Evolutionary conservation across 192 early-diverging fungal genomes (phyloP).

Genomic region (Anaeromyces robustus): DNA sequence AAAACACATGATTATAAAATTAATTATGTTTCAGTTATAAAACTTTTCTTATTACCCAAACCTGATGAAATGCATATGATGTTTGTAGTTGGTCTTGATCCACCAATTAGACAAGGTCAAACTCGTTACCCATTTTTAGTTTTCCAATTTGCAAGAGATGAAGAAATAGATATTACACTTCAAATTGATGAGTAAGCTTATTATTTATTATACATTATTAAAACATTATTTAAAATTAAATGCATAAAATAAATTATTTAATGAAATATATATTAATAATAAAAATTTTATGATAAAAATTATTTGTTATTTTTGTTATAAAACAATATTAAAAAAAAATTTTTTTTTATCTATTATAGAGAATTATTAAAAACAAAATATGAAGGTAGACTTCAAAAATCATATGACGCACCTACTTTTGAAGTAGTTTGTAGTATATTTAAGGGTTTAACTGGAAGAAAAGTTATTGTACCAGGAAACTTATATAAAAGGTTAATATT

Average conservation of each 20-base stretch:
- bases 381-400: constrained; percentile 56
- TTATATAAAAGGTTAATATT: background rate
- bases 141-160: constrained; percentile 87
- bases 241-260: too few relatives aligned
- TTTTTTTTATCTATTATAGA: constrained; percentile 6
- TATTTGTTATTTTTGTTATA: background rate
- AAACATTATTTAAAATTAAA: background rate
- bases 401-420: constrained; percentile 74
- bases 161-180: constrained; percentile 68
- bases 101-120: constrained; percentile 92
- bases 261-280: too few relatives aligned
- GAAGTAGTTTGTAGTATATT: constrained; percentile 77
- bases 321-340: constrained; percentile 5
- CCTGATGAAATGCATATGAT: constrained; percentile 82
- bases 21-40: constrained; percentile 64
- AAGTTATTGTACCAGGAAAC: background rate
- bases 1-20: constrained; percentile 98
- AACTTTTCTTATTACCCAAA: constrained; percentile 79
- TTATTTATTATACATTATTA: background rate
- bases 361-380: constrained; percentile 52
- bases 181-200: constrained; percentile 50
- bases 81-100: constrained; percentile 88
- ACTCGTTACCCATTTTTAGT: constrained; percentile 89
- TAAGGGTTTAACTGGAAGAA: constrained; percentile 56
- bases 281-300: background rate